Base-by-base conservation (phyloP, 2,329 filamentous ascomycete genomes). In the Fusarium irregulare region DNA sequence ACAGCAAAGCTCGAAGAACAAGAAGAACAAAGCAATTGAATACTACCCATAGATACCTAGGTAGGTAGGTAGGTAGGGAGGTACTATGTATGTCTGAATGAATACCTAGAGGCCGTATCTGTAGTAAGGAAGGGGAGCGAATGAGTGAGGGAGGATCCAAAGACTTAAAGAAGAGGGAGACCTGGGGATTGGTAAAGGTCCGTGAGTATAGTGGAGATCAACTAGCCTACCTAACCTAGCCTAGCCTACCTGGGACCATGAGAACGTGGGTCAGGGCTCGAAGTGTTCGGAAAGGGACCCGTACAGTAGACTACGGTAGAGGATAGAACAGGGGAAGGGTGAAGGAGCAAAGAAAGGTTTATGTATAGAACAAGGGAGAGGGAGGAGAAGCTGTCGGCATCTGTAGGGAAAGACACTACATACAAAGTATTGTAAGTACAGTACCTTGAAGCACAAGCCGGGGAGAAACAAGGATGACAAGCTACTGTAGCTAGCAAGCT, bases 151-250 rank as follows among this genome's bases (percentile, higher is more conserved):
- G 66, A 66, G 53, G 67, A 56, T 51, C 50, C 46, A 47, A 59
- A 59, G 62, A 56, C 66, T 45, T 63, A 37, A 61, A 56, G 48
- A 50, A 62, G 48, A 47, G 54, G 68, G 64, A 30, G 60, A 63
- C 60, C 68, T 71, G 68, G 63, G 68, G 67, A 71, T 63, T 70
- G 68, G 64, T 48, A 58, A 47, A 66, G 68, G 66, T 58, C 63
- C 64, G 63, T 61, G 68, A 68, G 68, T 51, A 60, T 64, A 56
- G 68, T 53, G 49, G 49, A 42, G 34, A 53, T 34, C 20, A n/a
- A 46, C 34, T 37, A 37, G 34, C 34, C 34, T 37, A 37, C 34
- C 34, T 37, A 37, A n/a, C 18, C 18, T n/a, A 37, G 34, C 34
- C 34, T 37, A 37, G 34, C 34, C 34, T 37, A 37, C 34, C 34